Conservation (phyloP, 768 basidiomycete species). For the Pseudohyphozyma bogoriensis region DNA sequence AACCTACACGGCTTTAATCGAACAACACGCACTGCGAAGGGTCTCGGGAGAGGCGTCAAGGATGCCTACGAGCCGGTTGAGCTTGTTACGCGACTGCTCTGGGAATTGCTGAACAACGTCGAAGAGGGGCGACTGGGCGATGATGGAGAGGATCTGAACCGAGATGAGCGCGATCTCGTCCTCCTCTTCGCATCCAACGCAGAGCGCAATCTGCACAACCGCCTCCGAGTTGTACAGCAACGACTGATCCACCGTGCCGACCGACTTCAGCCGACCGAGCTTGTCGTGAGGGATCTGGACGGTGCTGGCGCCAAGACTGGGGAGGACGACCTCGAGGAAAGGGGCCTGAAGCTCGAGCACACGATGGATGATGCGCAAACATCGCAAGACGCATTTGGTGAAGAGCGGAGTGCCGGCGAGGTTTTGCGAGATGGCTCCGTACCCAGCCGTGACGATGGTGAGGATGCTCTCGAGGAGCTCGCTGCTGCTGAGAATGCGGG, state of each 20-base stretch:
- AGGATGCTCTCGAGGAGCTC: conserved; percentile 63
- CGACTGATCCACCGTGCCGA: conserved; percentile 35
- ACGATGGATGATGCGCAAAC: conserved; percentile 69
- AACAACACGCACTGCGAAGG: too few relatives aligned
- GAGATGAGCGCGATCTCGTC: conserved; percentile 63
- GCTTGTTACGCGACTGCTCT: conserved; percentile 35
- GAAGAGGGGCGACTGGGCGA: conserved; percentile 57
- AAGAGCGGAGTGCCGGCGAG: conserved; percentile 51
- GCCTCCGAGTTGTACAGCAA: conserved; percentile 62
- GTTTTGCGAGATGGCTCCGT: conserved; percentile 63
- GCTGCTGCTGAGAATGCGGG: conserved; percentile 62
- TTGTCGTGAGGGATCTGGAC: conserved; percentile 38
- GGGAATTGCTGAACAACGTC: conserved; percentile 40
- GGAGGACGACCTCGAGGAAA: conserved; percentile 79
- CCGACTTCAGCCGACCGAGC: conserved; percentile 38
- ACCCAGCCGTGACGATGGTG: conserved; percentile 68
- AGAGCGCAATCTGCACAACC: conserved; percentile 72
- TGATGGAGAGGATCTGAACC: conserved; percentile 59
- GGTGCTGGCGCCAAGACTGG: conserved; percentile 59
- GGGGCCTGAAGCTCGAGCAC: conserved; percentile 76
- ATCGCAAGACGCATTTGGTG: conserved; percentile 62
- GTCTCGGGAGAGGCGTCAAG: conserved; percentile 73
- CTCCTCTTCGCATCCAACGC: conserved; percentile 56
- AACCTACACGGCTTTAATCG: too few relatives aligned
- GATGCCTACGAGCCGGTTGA: conserved; percentile 64